phyloP scores from a whole-genome alignment of 345 rosid species.

The Barbarea vulgaris region DNA sequence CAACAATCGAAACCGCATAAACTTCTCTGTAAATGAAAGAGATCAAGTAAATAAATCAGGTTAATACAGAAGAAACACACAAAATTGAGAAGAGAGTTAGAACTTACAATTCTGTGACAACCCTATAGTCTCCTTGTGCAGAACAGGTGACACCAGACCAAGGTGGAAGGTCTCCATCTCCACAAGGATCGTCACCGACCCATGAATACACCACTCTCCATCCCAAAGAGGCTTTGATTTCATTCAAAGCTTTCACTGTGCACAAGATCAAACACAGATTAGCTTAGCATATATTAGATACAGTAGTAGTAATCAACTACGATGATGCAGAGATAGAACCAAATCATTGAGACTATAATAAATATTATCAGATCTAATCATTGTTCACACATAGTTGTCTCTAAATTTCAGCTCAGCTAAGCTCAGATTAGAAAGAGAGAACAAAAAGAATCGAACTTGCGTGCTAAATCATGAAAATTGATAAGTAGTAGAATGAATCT shows the following conservation, averaged over 20 bases:
- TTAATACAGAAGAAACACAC: not conserved
- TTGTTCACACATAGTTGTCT: not conserved
- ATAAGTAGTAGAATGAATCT: not conserved
- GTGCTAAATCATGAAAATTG: not conserved
- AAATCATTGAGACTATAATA: not conserved
- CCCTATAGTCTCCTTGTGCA: slow-evolving; percentile 82
- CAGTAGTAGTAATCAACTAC: not conserved
- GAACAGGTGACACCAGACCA: slow-evolving; percentile 99
- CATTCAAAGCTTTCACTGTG: slow-evolving; percentile 93
- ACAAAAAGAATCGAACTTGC: not conserved
- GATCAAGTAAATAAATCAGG: slow-evolving; percentile 5
- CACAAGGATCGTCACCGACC: slow-evolving; percentile 99
- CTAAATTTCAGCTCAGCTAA: slow-evolving; percentile 8
- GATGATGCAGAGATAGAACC: not conserved
- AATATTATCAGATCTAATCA: slow-evolving; percentile 31
- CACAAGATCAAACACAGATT: not conserved
- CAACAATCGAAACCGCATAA: slow-evolving; percentile 93
- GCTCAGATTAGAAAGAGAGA: slow-evolving; percentile 1
- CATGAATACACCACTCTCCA: slow-evolving; percentile 98
- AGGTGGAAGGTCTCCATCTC: slow-evolving; percentile 80
- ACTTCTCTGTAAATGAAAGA: slow-evolving; percentile 68
- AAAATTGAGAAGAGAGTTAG: not conserved
- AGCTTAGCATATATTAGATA: not conserved
- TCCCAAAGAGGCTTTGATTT: slow-evolving; percentile 94
- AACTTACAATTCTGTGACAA: slow-evolving; percentile 81